Percentiles rank a stretch among this genome's conserved stretches.
Conservation (phyloP, 2,329 filamentous ascomycete species). For the Neonectria coccinea region DNA sequence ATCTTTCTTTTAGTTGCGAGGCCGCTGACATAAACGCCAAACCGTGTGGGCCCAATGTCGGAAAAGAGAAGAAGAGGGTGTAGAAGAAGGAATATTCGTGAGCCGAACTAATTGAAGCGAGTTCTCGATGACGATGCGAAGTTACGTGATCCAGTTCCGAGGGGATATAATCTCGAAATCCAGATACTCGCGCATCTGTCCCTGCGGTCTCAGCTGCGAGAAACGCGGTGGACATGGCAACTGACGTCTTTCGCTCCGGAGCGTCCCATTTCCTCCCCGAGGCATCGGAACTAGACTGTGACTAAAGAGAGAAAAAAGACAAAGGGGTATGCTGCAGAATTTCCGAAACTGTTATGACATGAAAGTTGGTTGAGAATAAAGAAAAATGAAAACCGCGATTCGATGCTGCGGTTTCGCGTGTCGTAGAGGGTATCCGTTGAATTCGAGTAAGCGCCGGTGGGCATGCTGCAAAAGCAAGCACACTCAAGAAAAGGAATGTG, state of each 20-base stretch:
- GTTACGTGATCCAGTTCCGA: background rate
- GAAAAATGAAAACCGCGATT: slow-evolving; percentile 37
- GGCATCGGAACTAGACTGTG: slow-evolving; percentile 35
- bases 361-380: slow-evolving; percentile 36
- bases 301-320: slow-evolving; percentile 39
- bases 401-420: slow-evolving; percentile 34
- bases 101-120: slow-evolving; percentile 27
- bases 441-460: slow-evolving; percentile 20
- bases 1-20: slow-evolving; percentile 34
- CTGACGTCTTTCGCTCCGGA: slow-evolving; percentile 4
- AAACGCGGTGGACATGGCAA: slow-evolving; percentile 6
- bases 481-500: slow-evolving; percentile 10
- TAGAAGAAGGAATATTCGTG: slow-evolving; percentile 30
- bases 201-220: slow-evolving; percentile 9
- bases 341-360: slow-evolving; percentile 43
- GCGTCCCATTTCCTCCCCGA: slow-evolving; percentile 30
- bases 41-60: slow-evolving; percentile 32
- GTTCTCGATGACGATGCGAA: slow-evolving; percentile 1
- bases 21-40: slow-evolving; percentile 38
- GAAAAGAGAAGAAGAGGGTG: slow-evolving; percentile 27
- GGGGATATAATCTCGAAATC: slow-evolving; percentile 1
- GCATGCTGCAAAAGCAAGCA: slow-evolving; percentile 25
- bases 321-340: slow-evolving; percentile 53
- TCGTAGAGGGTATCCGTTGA: slow-evolving; percentile 34
- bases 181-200: slow-evolving; percentile 13